A percentile compares a stretch with the other conserved stretches of the same genome.
Conservation (phyloP, 106 monocot species). For the Dendrobium officinale region DNA sequence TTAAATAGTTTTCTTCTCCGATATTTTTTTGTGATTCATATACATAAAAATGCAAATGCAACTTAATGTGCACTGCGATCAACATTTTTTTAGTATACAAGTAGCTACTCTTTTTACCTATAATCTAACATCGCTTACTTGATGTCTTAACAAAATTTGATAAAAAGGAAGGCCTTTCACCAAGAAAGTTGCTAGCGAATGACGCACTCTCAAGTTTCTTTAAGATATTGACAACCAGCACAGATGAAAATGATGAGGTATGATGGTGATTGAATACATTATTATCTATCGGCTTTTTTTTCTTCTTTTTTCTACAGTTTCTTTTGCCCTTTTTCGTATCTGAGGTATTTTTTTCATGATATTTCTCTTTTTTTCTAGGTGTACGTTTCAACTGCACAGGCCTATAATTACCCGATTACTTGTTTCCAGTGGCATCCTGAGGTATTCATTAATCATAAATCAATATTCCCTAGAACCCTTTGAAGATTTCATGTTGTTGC, state of each 20-base stretch:
- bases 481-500: background rate
- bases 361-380: conserved; percentile 16
- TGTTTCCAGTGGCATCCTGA: conserved; percentile 48
- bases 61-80: background rate
- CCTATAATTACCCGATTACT: conserved; percentile 33
- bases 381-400: conserved; percentile 35
- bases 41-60: background rate
- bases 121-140: background rate
- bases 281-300: background rate
- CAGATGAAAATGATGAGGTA: conserved; percentile 44
- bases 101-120: background rate
- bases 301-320: background rate
- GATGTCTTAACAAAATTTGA: background rate
- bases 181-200: conserved; percentile 39
- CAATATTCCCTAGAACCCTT: background rate
- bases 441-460: conserved; percentile 20
- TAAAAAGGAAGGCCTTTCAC: conserved; percentile 47
- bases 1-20: background rate
- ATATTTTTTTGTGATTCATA: background rate
- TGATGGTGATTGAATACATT: background rate
- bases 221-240: conserved; percentile 44
- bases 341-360: conserved; percentile 5
- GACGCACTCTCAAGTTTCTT: conserved; percentile 24
- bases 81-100: background rate
- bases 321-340: background rate